Base-by-base conservation (phyloP, 2,329 filamentous ascomycete species). In the Truncatella angustata region DNA sequence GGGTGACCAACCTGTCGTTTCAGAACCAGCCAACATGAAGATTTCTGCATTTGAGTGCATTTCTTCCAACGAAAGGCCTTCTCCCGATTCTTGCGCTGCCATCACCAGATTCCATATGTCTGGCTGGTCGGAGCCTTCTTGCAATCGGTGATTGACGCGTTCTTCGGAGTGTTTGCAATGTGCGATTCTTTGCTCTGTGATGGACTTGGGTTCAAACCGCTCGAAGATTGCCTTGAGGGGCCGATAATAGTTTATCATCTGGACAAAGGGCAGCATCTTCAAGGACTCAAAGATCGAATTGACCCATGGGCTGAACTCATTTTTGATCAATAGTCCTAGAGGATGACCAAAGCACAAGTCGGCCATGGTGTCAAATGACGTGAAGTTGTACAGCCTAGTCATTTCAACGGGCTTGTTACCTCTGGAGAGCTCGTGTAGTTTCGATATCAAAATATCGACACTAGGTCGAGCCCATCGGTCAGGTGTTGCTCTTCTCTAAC, bases 361-460 rank as follows among this genome's bases (percentile, higher is more conserved):
- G 4, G 54, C 58, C 57, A 59, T 61, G 35, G 57, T 44, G 32
- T 61, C 59, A 30, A 61, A 61, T 1, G 58, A 60, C 4, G 58
- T 42, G 20, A 59, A 58, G 35, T 61, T 56, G 48, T 54, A 58
- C 51, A 55, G 44, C 24, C 51, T 52, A 2, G 52, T 54, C 51
- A 63, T 50, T 5, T 61, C 57, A 45, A 63, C 50, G 6, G 60
- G 46, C 14, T 44, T 46, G 3, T 45, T 48, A 1, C 47, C 46
- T 7, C 50, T 49, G 20, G 50, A 51, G 7, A 59, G 50, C n/a
- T 72, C 68, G n/a, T 60, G 60, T 35, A 76, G 56, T 40, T 66
- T 70, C 16, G 60, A 53, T 39, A 72, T 63, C 44, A 75, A 66
- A 20, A 71, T 54, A 37, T 70, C 62, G 23, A 68, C 66, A 39